Evolutionary conservation across 169 alveolate genomes (phyloP), one percentile per base, ranked within the genome.

Genomic region (Fabrea salina): DNA sequence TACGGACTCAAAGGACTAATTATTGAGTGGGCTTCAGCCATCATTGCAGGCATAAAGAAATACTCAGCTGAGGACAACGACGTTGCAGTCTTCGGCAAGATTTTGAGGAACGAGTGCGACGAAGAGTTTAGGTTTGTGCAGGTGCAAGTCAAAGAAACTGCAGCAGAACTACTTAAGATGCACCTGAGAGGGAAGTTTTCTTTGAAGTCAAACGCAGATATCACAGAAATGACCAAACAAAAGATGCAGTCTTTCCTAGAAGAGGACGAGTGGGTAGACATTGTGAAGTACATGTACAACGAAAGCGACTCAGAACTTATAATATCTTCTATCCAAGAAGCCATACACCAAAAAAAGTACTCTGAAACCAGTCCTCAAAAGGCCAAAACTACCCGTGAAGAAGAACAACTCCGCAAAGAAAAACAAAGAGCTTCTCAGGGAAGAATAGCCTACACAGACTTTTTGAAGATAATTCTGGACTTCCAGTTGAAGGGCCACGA

Each of bases 21-120:
- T 39, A 80, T 93, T n/a, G 97, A 93, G 72, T 93, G 96, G 95
- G 95, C 95, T 16, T 76, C 94, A 16, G 79, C 93, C 3, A 88
- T 93, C 8, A 91, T 93, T 0, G 83, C 89, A 75, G 93, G 92
- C 25, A 84, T 93, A 13, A 88, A 89, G 77, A 83, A 75, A 64
- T 93, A 82, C 82, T 43, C 86, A 16, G 44, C 76, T 41, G 95
- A 91, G 53, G 97, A 93, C 81, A 90, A 90, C 67, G 96, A 93
- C 66, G 88, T 91, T 7, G 88, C 90, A 54, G 91, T 93, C 35
- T 93, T 93, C 81, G 96, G 95, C 0, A 91, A 91, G 76, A 93
- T 93, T n/a, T 74, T 93, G 22, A 91, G 93, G 74, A 93, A 93
- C 77, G 95, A 91, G 72, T 89, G 92, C 58, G 97, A 93, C 41